These are phyloP conservation scores for Phytophthora quininea DNA, from an alignment of 352 stramenopile species.

Conservation along the genomic window DNA sequence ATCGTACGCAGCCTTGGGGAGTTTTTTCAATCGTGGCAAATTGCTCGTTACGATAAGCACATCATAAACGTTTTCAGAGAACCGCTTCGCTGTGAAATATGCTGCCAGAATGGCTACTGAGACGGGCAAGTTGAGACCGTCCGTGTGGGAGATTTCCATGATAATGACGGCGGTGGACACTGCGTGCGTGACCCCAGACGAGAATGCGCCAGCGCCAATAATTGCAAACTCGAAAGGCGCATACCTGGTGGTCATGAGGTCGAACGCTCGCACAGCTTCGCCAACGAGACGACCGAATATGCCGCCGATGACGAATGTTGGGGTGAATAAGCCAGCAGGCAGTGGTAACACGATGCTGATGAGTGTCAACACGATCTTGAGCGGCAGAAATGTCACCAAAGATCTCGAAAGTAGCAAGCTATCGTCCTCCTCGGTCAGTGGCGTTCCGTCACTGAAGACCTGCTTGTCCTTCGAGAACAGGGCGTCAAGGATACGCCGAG, in stretches of 20 bases:
- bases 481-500: slow-evolving; percentile 61
- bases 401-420: slow-evolving; percentile 76
- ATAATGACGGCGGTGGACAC: slow-evolving; percentile 94
- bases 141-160: slow-evolving; percentile 92
- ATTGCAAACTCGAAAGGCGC: slow-evolving; percentile 93
- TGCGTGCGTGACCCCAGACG: slow-evolving; percentile 91
- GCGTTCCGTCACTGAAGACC: slow-evolving; percentile 40
- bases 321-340: slow-evolving; percentile 81
- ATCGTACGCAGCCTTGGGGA: slow-evolving; percentile 86
- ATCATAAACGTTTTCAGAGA: slow-evolving; percentile 93
- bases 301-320: slow-evolving; percentile 85
- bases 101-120: slow-evolving; percentile 89
- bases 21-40: slow-evolving; percentile 75
- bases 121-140: slow-evolving; percentile 86
- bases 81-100: slow-evolving; percentile 91
- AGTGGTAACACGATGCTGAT: slow-evolving; percentile 80
- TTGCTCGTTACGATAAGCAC: slow-evolving; percentile 86
- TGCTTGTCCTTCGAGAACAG: slow-evolving; percentile 74
- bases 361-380: slow-evolving; percentile 82
- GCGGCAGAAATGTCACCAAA: slow-evolving; percentile 74
- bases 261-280: slow-evolving; percentile 71
- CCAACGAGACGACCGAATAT: slow-evolving; percentile 85
- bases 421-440: slow-evolving; percentile 30
- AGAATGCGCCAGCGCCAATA: slow-evolving; percentile 91
- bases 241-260: slow-evolving; percentile 68